Conservation (phyloP, 2,329 filamentous ascomycete genomes). For the Cladophialophora chaetospira region DNA sequence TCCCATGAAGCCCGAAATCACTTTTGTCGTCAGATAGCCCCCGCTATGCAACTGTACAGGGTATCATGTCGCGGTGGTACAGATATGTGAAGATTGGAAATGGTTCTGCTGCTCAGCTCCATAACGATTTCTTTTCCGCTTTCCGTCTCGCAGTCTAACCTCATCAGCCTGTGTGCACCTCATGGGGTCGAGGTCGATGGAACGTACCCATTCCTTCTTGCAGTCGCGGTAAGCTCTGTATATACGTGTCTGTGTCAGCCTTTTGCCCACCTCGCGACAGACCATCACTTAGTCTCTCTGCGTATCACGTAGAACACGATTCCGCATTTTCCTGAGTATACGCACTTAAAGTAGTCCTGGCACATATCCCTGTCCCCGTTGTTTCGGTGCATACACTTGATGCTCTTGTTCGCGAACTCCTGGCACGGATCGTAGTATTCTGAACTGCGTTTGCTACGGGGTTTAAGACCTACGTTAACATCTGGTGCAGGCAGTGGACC, state of each 20-base stretch:
- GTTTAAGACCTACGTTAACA: background rate
- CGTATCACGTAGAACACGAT: too few relatives aligned
- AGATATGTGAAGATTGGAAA: background rate
- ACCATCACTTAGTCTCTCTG: too few relatives aligned
- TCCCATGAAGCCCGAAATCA: background rate
- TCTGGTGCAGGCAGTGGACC: background rate
- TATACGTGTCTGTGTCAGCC: slow-evolving; percentile 4
- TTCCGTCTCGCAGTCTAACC: slow-evolving; percentile 24
- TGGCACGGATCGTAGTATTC: slow-evolving; percentile 96
- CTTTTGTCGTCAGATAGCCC: background rate
- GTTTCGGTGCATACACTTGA: slow-evolving; percentile 87
- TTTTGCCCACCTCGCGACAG: background rate
- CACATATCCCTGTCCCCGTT: slow-evolving; percentile 87
- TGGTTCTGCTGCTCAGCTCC: background rate
- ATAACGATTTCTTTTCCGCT: slow-evolving; percentile 22
- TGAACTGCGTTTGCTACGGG: slow-evolving; percentile 77
- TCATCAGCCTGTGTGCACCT: slow-evolving; percentile 2
- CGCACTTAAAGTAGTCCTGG: slow-evolving; percentile 91
- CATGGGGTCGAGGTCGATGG: background rate
- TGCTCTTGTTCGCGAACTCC: slow-evolving; percentile 81
- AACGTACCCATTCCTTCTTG: slow-evolving; percentile 87
- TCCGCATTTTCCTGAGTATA: too few relatives aligned
- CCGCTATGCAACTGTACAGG: slow-evolving; percentile 14
- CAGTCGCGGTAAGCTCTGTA: slow-evolving; percentile 86
- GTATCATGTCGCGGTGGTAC: slow-evolving; percentile 11